phyloP scores from a whole-genome alignment of 2,329 filamentous ascomycete species.

The Microcyclospora tardicrescens region DNA sequence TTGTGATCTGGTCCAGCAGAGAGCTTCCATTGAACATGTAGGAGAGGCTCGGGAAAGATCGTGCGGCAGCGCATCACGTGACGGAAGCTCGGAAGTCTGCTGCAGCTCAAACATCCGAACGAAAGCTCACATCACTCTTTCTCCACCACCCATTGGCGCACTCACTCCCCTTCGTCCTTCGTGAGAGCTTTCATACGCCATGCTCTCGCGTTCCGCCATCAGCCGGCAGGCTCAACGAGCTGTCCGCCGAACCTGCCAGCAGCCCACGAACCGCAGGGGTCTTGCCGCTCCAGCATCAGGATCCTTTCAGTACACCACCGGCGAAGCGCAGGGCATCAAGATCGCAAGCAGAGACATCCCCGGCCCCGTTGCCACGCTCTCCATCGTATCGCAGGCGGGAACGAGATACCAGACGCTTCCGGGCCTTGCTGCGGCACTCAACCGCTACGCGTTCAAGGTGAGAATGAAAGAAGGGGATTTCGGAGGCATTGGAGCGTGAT shows the following conservation, averaged over 20 bases:
- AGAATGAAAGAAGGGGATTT: slow-evolving; percentile 11
- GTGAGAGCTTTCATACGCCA: slow-evolving; percentile 25
- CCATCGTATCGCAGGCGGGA: slow-evolving; percentile 85
- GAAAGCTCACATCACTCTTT: slow-evolving; percentile 4
- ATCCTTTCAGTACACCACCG: slow-evolving; percentile 75
- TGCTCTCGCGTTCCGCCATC: slow-evolving; percentile 56
- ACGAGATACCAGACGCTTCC: slow-evolving; percentile 84
- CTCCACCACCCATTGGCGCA: slow-evolving; percentile 10
- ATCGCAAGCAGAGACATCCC: slow-evolving; percentile 80
- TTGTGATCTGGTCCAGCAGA: too few species aligned
- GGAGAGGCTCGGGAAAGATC: too few species aligned
- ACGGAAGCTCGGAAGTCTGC: too few species aligned
- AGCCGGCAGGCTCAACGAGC: slow-evolving; percentile 51
- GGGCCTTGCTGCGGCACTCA: slow-evolving; percentile 77
- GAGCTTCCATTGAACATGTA: too few species aligned
- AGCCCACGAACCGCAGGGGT: slow-evolving; percentile 44
- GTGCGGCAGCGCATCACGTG: too few species aligned
- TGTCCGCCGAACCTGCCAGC: slow-evolving; percentile 47
- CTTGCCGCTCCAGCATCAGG: slow-evolving; percentile 57
- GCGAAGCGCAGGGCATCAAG: slow-evolving; percentile 80
- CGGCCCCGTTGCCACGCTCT: slow-evolving; percentile 79
- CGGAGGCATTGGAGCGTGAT: slow-evolving; percentile 1
- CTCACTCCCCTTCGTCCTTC: slow-evolving; percentile 8
- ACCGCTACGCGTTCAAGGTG: slow-evolving; percentile 97
- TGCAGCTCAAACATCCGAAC: not conserved